Evolutionary conservation across 106 monocot species (phyloP), one percentile per base, ranked within the genome.

Genomic region (Dactylorhiza incarnata): DNA sequence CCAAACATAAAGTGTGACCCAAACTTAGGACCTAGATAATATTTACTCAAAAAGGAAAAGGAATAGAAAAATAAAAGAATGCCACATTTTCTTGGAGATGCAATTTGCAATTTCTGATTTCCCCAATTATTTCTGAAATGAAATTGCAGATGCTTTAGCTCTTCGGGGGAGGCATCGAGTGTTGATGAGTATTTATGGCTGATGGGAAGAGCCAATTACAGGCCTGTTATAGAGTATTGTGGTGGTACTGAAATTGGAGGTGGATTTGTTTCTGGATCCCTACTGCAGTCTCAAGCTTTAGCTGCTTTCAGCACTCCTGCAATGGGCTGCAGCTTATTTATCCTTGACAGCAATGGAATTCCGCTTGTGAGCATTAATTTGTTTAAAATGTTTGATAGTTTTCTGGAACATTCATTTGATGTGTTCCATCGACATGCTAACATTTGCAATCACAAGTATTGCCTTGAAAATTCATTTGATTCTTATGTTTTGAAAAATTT

Each of bases 171-270:
- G 84, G 93, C 94, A 77, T 97, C 97, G 37, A 94, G 75, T 83
- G 81, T 91, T 17, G 89, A 94, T 77, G 97, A 97, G 68, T 94
- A 97, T 76, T 83, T 97, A 49, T 94, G 93, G 97, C 77, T 94
- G 51, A 97, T 94, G 97, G 93, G 97, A 74, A 87, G 97, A 80
- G 93, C 93, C 51, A 12, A 79, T 43, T 97, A 93, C 85, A 94
- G 87, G 84, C 97, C 97, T 56, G 82, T 97, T 25, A 97, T 97
- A 50, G 97, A 97, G 73, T 94, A 94, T 48, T 97, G 97, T 82
- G 93, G 97, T 76, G 97, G 97, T 20, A 97, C 97, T 54, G 97
- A 97, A 70, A 91, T 97, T 74, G 97, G 93, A 19, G 97, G 97
- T 76, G 93, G 79, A 68, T 97, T 97, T 83, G 86, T 89, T 74